Evolutionary conservation across 768 basidiomycete genomes (phyloP), one percentile per base, ranked within the genome.

Genomic region (Leccinellum albellum): DNA sequence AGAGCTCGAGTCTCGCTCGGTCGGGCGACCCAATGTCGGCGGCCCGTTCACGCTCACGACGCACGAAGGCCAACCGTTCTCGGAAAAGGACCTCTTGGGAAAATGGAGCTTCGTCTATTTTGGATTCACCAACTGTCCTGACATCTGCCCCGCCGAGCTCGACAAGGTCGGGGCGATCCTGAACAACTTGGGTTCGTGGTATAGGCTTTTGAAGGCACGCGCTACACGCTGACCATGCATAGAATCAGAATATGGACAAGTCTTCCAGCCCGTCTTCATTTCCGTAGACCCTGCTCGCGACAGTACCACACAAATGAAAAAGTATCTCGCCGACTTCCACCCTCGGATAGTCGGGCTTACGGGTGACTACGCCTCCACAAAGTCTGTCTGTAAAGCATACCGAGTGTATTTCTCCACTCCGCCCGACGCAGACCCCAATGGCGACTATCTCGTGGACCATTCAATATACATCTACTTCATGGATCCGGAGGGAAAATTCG

Each of bases 81-180:
- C 93, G 2, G 88, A 49, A 46, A 75, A 89, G 54, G 83, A 96
- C 66, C 76, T 98, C 47, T 72, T 89, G 24, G 95, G 94, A 33
- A 89, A 91, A 75, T 98, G 92, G 92, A 89, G 81, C n/a, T 75
- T 92, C 57, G 81, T 91, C 47, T 92, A 98, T 76, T 99, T 99
- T 74, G 97, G 97, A n/a, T 99, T 98, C 78, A 95, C 96, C 44
- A 98, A 99, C 73, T 99, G 97, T 73, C 96, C 97, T 6, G 97
- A 99, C 73, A 98, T 99, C 53, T 99, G 97, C 69, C 97, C 97
- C 1, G 91, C 95, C 54, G 96, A 98, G 74, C 79, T 99, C 28
- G 97, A 99, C 77, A 98, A 98, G 78, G 85, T 98, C 76, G 85
- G 89, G 13, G 78, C 74, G 0, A 86, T 94, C 17, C 78, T 98